Percentiles rank a stretch among this genome's conserved stretches.
Evolutionary conservation across 306 rosid species (phyloP).

Genomic region (Hippophae tibetana): DNA sequence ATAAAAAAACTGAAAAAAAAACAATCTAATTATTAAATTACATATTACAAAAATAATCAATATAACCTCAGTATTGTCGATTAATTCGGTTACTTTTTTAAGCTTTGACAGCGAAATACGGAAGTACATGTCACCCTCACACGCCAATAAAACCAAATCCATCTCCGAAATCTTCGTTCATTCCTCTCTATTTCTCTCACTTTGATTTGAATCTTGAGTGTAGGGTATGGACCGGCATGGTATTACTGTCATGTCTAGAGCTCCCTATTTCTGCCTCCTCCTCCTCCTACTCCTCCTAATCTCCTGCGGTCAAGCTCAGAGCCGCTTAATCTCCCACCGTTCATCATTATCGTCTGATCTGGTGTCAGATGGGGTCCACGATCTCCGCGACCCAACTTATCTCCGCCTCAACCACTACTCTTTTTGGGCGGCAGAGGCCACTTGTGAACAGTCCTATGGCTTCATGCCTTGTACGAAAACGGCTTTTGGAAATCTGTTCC

Average conservation of each 20-base stretch:
- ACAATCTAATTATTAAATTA: no score
- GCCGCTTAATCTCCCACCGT: conserved; percentile 13
- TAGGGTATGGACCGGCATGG: no score
- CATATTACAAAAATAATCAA: no score
- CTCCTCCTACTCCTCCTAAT: conserved; percentile 24
- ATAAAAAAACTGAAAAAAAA: no score
- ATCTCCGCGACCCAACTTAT: conserved; percentile 2
- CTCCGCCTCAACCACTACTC: conserved; percentile 5
- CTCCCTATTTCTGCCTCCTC: neutral
- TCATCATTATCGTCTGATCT: conserved; percentile 22
- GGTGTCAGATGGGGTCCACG: conserved; percentile 44
- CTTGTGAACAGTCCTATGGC: conserved; percentile 78
- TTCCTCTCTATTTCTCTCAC: conserved; percentile 3
- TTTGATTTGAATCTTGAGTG: neutral
- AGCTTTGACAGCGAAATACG: no score
- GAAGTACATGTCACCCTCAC: no score
- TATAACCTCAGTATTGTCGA: no score
- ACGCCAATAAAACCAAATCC: no score
- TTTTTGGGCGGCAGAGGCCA: conserved; percentile 2
- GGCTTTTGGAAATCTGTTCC: conserved; percentile 48
- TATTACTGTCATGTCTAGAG: conserved; percentile 11
- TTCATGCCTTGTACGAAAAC: conserved; percentile 71
- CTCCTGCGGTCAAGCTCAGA: conserved; percentile 36
- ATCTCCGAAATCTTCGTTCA: no score
- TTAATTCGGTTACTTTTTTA: no score